phyloP scores from a whole-genome alignment of 1,139 yeast species.

The Yamadazyma membranifaciens region DNA sequence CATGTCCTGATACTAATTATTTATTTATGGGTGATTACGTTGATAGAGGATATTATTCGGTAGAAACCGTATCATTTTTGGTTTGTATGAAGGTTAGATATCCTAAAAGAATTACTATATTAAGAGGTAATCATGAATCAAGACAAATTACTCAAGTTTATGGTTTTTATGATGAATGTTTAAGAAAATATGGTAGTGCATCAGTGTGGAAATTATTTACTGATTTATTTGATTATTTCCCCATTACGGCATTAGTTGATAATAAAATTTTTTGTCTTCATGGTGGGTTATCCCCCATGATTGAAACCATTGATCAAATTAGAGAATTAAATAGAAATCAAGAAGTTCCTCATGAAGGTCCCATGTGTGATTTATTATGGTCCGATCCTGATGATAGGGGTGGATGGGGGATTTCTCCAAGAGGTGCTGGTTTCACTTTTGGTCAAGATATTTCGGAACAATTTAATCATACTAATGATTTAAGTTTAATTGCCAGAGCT shows the following conservation, averaged over 20 bases:
- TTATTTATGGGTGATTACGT: constrained; percentile 93
- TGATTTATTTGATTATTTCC: constrained; percentile 86
- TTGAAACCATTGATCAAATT: constrained; percentile 86
- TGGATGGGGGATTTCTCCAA: constrained; percentile 96
- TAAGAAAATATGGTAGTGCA: constrained; percentile 92
- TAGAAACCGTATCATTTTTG: constrained; percentile 86
- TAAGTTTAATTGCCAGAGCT: constrained; percentile 90
- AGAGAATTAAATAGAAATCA: constrained; percentile 82
- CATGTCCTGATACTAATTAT: constrained; percentile 79
- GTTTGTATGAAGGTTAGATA: constrained; percentile 92
- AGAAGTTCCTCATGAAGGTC: constrained; percentile 99
- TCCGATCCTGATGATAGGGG: constrained; percentile 96
- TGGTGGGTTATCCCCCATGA: constrained; percentile 95
- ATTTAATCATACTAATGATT: constrained; percentile 85
- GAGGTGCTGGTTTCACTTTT: constrained; percentile 93
- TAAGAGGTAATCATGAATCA: constrained; percentile 96
- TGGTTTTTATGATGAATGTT: constrained; percentile 97
- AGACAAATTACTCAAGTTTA: constrained; percentile 97
- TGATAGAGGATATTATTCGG: constrained; percentile 91
- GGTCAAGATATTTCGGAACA: constrained; percentile 52
- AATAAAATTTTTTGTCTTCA: constrained; percentile 91
- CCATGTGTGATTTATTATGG: constrained; percentile 98
- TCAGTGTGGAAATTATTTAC: constrained; percentile 84
- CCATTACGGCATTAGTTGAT: constrained; percentile 91
- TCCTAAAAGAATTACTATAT: constrained; percentile 89